Base-by-base conservation (phyloP, 257 asterid genomes). In the Primulina tabacum region DNA sequence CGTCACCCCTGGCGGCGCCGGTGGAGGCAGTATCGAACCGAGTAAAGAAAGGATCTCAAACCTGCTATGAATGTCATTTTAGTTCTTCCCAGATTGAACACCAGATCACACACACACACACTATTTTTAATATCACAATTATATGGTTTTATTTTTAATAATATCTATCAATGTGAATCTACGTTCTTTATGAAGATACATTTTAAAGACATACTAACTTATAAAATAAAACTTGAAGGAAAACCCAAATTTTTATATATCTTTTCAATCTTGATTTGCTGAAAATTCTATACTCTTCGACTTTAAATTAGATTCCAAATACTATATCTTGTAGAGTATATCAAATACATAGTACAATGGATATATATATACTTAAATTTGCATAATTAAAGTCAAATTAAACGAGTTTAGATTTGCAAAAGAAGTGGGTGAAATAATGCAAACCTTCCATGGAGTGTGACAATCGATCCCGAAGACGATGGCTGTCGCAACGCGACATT, bases 11-110 rank as follows among this genome's bases (percentile, higher is more conserved):
- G 91, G 82, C 14, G 96, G 97, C 0, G 97, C 95, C 9, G 98
- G 98, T 8, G 96, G 97, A 0, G 98, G 97, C 18, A 92, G 84
- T 24, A 90, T 83, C 17, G 97, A 87, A 1, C 97, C 98, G 1
- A 84, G 82, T 75, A 92, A 69, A 0, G 98, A 92, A 0, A 90
- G 82, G 12, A 92, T 87, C 85, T 92, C 97, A 56, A 87, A 90
- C 61, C 96, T 53, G 5, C 96, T 8, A 88, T 97, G 47, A 90
- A 89, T 0, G 97, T 92, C 12, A 90, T 28, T 82, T 58, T 86
- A 28, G 98, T 83, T 1, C 89, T 38, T 38, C 47, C 10, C 47
- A 38, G 47, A 38, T 38, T 38, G 0, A 38, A 38, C 47, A 38
- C 2, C 4, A 37, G 12, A 8, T 37, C 38, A 5, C 38, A 34